Base-by-base conservation (phyloP, 1,284 basidiomycete species). In the Apiotrichum akiyoshidainum region DNA sequence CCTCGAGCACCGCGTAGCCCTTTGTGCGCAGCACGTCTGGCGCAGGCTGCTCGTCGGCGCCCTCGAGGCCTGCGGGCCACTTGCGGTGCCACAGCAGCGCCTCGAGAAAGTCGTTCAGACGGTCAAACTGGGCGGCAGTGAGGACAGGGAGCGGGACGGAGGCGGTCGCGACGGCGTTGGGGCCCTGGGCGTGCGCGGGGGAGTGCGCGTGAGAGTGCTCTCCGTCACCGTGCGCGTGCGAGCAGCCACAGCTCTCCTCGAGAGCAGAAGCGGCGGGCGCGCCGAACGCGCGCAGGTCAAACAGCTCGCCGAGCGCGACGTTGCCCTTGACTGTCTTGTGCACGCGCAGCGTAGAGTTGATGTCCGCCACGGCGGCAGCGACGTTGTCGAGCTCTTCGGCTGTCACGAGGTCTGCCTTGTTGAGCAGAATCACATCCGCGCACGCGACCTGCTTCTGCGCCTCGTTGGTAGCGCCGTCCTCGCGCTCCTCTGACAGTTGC, bases 401-500 rank as follows among this genome's bases (percentile, higher is more conserved):
- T 68, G 40, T 73, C 5, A 86, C 86, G 17, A 95, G 79, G 68
- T 95, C 93, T 34, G 82, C 79, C 79, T 96, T 96, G 81, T 96
- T 96, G 31, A 95, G 78, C 19, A 95, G 78, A 48, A 95, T 83
- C n/a, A 93, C 87, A 69, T 95, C 92, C 14, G 92, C 86, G 37
- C 86, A 86, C 2, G 90, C 92, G 48, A 96, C 87, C 80, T 97
- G 93, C 88, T 86, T 84, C 54, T 89, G 80, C 67, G 86, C 89
- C 74, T 92, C 88, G 48, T 89, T 89, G 55, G 87, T 51, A 8
- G 39, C 11, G 6, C 87, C 87, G 6, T 81, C 81, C 2, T 81
- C 78, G 63, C 85, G 81, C 58, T 89, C 85, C 72, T 91, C 88
- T 69, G 86, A 82, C 77, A 92, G 85, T 90, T 92, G 89, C 90